These are phyloP conservation scores for Ophiostoma montium DNA, from an alignment of 2,329 filamentous ascomycete species.

Conservation along the genomic window DNA sequence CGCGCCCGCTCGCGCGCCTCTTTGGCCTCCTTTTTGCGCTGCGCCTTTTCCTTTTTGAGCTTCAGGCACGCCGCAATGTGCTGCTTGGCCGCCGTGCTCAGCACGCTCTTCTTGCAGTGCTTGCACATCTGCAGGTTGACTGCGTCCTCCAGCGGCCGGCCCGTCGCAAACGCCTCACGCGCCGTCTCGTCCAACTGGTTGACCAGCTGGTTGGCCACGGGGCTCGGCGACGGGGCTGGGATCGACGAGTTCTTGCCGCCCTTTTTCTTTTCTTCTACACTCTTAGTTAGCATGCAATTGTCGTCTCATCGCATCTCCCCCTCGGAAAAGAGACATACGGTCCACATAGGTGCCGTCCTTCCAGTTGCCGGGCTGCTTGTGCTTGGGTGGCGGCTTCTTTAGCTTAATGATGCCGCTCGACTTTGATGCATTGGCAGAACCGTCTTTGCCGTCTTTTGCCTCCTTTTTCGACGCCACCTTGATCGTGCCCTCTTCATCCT, in stretches of 20 bases:
- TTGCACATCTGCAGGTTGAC: conserved; percentile 77
- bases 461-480: conserved; percentile 47
- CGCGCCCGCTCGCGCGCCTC: conserved; percentile 55
- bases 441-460: not conserved
- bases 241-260: not conserved
- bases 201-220: conserved; percentile 27
- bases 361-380: conserved; percentile 57
- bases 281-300: not conserved
- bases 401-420: conserved; percentile 41
- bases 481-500: conserved; percentile 44
- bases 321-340: conserved; percentile 28
- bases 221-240: conserved; percentile 33
- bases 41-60: conserved; percentile 70
- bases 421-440: conserved; percentile 11
- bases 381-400: conserved; percentile 48
- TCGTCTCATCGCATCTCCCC: too few relatives aligned
- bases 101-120: conserved; percentile 81
- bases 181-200: conserved; percentile 62
- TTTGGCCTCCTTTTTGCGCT: conserved; percentile 60
- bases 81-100: conserved; percentile 58
- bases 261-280: conserved; percentile 34
- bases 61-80: conserved; percentile 77
- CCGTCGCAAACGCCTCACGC: conserved; percentile 66
- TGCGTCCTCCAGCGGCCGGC: conserved; percentile 65
- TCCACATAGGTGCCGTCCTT: conserved; percentile 50